Conservation (phyloP, 257 asterid species). For the Solanum etuberosum region DNA sequence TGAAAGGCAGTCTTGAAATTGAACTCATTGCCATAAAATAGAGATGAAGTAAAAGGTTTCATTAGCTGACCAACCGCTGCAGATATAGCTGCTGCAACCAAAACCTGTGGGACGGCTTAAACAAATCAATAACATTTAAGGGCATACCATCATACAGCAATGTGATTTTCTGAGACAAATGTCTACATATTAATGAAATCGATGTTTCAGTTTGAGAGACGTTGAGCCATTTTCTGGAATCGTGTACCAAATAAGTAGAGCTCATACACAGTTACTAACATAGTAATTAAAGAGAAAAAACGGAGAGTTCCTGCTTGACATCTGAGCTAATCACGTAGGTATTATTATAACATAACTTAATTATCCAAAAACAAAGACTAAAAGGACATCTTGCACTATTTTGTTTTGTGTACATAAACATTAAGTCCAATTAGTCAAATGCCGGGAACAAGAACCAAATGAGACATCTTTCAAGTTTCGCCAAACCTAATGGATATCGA, state of each 20-base stretch:
- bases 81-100: slow-evolving; percentile 63
- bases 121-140: neutral
- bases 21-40: slow-evolving; percentile 44
- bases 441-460: neutral
- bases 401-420: neutral
- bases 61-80: slow-evolving; percentile 74
- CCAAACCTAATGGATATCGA: neutral
- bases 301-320: neutral
- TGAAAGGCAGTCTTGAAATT: slow-evolving; percentile 38
- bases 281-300: neutral
- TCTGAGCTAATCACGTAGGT: neutral
- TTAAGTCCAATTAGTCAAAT: neutral
- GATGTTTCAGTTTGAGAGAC: neutral
- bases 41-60: slow-evolving; percentile 60
- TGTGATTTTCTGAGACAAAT: neutral
- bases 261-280: neutral
- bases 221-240: neutral
- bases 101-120: slow-evolving; percentile 27
- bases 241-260: neutral
- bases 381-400: neutral
- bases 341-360: neutral
- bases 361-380: neutral
- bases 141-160: neutral
- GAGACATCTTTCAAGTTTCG: neutral
- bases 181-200: neutral